Evolutionary conservation across 176 grass and related monocot genomes (phyloP).

Genomic region (Secale cereale): DNA sequence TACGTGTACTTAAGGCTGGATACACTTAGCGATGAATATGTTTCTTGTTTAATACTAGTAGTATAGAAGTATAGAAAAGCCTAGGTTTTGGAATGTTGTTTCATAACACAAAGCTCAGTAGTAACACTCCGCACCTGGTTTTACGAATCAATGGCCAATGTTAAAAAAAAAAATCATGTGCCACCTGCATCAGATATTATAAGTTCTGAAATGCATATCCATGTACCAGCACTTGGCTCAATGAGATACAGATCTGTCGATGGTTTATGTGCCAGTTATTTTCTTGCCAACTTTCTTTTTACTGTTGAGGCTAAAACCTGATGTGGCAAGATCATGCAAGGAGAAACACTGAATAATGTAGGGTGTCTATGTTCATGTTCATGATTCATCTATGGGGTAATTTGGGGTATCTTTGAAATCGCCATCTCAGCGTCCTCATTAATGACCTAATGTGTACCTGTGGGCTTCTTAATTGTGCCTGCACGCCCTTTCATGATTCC

Average conservation of each 20-base stretch:
- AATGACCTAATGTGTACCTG: conserved; percentile 10
- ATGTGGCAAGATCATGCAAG: not conserved
- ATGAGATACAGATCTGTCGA: not conserved
- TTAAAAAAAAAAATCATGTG: not conserved
- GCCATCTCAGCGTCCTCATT: not conserved
- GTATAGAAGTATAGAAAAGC: too few relatives aligned
- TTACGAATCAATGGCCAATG: not conserved
- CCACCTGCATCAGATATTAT: not conserved
- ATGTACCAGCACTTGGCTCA: not conserved
- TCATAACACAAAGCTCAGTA: not conserved
- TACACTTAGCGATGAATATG: too few relatives aligned
- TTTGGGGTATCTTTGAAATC: not conserved
- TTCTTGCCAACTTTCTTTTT: not conserved
- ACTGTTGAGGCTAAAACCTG: not conserved
- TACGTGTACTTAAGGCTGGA: too few relatives aligned
- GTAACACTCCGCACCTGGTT: not conserved
- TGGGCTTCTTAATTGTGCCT: conserved; percentile 14
- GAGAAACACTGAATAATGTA: not conserved
- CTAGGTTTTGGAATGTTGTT: not conserved
- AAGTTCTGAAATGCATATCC: not conserved
- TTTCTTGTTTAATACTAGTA: too few relatives aligned
- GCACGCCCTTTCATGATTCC: conserved; percentile 11
- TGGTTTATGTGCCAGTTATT: not conserved
- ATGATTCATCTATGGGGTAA: not conserved
- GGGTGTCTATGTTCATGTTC: not conserved